These are phyloP conservation scores for Trichosanthes truncata DNA, from an alignment of 306 rosid species.

Conservation along the genomic window DNA sequence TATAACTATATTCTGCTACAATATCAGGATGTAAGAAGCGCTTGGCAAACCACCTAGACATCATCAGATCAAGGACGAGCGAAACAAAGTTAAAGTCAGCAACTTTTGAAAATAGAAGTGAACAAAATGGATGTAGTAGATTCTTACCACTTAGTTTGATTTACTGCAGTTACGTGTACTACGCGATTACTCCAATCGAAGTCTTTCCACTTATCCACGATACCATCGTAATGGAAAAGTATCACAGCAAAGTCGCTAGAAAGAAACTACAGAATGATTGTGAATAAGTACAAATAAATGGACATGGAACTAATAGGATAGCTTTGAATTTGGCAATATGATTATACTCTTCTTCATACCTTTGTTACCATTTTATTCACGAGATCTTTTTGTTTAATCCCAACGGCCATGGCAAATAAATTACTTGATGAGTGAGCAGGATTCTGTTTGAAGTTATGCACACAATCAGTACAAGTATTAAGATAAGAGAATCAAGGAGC, in stretches of 20 bases:
- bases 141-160: conserved; percentile 74
- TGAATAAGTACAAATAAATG: neutral
- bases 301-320: neutral
- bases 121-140: conserved; percentile 9
- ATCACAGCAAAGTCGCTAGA: conserved; percentile 53
- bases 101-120: neutral
- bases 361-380: conserved; percentile 69
- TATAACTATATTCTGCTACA: conserved; percentile 62
- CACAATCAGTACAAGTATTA: neutral
- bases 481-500: neutral
- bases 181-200: conserved; percentile 49
- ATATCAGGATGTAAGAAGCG: conserved; percentile 95
- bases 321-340: neutral
- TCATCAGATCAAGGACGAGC: conserved; percentile 8
- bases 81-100: conserved; percentile 6
- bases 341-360: conserved; percentile 24
- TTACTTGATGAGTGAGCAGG: conserved; percentile 22
- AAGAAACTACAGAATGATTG: conserved; percentile 40
- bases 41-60: conserved; percentile 93
- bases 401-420: conserved; percentile 65
- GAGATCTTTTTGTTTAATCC: conserved; percentile 66
- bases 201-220: conserved; percentile 53
- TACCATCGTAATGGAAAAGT: conserved; percentile 87
- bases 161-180: conserved; percentile 51
- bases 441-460: conserved; percentile 22